Conservation (phyloP, 257 asterid species). For the Solanum medicagineum region DNA sequence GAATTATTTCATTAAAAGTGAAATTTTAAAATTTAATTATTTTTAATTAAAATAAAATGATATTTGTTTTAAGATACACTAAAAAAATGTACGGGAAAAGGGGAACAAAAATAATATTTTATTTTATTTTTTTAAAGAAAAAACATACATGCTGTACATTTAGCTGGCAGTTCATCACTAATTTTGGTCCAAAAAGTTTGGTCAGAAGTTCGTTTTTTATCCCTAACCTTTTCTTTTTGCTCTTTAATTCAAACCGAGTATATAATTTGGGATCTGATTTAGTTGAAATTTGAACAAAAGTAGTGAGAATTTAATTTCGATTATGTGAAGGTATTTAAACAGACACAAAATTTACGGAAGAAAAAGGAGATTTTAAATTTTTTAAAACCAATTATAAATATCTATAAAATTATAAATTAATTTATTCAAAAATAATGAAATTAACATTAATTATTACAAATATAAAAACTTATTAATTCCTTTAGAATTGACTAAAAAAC, state of each 20-base stretch:
- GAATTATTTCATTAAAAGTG: too few species aligned
- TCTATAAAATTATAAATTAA: neutral
- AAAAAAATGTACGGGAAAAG: too few species aligned
- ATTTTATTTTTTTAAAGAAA: neutral
- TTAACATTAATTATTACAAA: neutral
- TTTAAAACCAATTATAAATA: neutral
- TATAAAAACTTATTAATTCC: neutral
- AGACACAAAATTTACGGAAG: too few species aligned
- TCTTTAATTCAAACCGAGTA: neutral
- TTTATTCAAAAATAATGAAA: neutral
- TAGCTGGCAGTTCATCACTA: neutral
- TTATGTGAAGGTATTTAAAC: too few species aligned
- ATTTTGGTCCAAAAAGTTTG: neutral
- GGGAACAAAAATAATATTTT: too few species aligned
- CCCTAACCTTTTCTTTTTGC: neutral
- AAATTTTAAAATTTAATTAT: too few species aligned
- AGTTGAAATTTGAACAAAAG: neutral
- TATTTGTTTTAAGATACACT: too few species aligned
- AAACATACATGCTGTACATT: neutral
- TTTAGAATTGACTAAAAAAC: neutral
- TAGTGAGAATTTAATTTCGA: too few species aligned
- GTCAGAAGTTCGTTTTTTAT: neutral
- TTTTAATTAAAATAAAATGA: too few species aligned
- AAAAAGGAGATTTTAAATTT: too few species aligned
- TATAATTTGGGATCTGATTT: neutral